Percentiles rank a stretch among this genome's conserved stretches.
Evolutionary conservation across 176 grass and related monocot species (phyloP).

Genomic region (Carex pumila): DNA sequence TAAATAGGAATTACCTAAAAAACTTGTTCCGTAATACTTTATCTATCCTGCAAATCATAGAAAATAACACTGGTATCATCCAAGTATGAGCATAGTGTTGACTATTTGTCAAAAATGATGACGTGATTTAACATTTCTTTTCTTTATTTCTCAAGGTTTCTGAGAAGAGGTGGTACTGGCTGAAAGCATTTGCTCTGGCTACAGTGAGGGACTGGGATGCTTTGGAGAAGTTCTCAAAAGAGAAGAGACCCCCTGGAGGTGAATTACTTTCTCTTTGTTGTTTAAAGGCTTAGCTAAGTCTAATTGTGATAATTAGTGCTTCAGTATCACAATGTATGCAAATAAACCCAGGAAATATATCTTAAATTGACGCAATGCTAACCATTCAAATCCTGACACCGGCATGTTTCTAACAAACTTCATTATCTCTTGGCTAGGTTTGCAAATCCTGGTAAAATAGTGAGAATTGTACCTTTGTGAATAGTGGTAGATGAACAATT

Average conservation of each 20-base stretch:
- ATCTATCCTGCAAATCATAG: neutral
- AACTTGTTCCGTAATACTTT: neutral
- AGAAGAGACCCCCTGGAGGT: conserved; percentile 90
- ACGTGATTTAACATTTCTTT: neutral
- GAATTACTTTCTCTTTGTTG: conserved; percentile 9
- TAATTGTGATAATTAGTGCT: neutral
- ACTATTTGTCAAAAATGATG: neutral
- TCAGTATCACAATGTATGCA: neutral
- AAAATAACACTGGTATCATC: neutral
- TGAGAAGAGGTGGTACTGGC: conserved; percentile 99
- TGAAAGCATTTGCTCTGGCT: conserved; percentile 92
- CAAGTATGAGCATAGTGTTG: neutral
- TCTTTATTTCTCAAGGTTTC: conserved; percentile 55
- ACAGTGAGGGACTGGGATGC: conserved; percentile 94
- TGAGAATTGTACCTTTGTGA: neutral
- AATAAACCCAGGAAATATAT: neutral
- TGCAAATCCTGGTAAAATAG: neutral
- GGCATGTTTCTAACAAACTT: neutral
- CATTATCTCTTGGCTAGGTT: neutral
- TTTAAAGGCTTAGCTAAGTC: neutral
- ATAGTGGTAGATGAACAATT: neutral
- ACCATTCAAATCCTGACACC: neutral
- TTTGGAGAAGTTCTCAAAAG: conserved; percentile 86
- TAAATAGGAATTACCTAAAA: neutral
- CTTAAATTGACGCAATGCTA: neutral